phyloP scores from a whole-genome alignment of 352 stramenopile genomes.

The Globisporangium megalacanthum region DNA sequence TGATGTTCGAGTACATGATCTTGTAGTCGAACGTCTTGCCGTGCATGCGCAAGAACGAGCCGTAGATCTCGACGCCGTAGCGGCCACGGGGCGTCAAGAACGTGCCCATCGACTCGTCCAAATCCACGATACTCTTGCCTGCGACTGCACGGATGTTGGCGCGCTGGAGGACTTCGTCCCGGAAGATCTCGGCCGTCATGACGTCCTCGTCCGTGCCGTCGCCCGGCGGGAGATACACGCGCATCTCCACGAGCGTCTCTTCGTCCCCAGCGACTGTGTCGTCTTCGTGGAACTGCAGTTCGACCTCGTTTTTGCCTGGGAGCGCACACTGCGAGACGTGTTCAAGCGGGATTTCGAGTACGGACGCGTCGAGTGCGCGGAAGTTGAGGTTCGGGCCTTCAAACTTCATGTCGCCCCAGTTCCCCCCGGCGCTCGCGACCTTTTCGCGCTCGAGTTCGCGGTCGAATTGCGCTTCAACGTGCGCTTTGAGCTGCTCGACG shows the following conservation, averaged over 20 bases:
- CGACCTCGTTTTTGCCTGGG: slow-evolving; percentile 97
- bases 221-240: slow-evolving; percentile 92
- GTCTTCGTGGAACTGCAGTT: slow-evolving; percentile 98
- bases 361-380: slow-evolving; percentile 47
- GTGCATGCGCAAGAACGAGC: slow-evolving; percentile 95
- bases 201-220: slow-evolving; percentile 38
- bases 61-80: slow-evolving; percentile 98
- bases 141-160: slow-evolving; percentile 89
- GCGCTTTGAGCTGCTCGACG: slow-evolving; percentile 49
- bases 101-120: slow-evolving; percentile 95
- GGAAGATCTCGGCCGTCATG: slow-evolving; percentile 68
- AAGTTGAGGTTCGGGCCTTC: slow-evolving; percentile 86
- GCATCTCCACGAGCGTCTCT: slow-evolving; percentile 94
- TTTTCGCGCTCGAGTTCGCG: slow-evolving; percentile 89
- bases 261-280: slow-evolving; percentile 95
- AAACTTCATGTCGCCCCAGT: slow-evolving; percentile 94
- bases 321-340: slow-evolving; percentile 88
- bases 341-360: slow-evolving; percentile 73
- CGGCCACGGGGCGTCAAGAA: slow-evolving; percentile 97
- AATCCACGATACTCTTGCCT: slow-evolving; percentile 96
- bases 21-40: slow-evolving; percentile 99
- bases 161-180: slow-evolving; percentile 80
- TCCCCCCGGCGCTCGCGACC: slow-evolving; percentile 83
- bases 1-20: slow-evolving; percentile 99
- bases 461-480: slow-evolving; percentile 83